Percentiles rank a stretch among this genome's conserved stretches.
Evolutionary conservation across 1,284 basidiomycete species (phyloP).

Genomic region (Butyriboletus regius): DNA sequence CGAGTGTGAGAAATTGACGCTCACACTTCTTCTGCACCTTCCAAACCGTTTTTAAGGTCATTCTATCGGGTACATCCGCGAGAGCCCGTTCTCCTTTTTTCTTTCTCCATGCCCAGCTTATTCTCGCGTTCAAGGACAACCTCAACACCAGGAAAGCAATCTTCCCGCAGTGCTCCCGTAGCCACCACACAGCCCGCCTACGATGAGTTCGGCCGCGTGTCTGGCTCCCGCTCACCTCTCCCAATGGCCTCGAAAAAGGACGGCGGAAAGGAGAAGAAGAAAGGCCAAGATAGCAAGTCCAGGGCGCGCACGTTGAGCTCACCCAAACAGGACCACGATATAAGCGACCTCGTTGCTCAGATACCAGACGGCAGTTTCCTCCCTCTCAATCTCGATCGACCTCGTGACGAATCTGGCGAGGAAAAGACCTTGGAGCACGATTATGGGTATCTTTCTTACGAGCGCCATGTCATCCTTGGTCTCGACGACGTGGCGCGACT

Average conservation of each 20-base stretch:
- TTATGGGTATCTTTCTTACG: conserved; percentile 68
- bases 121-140: conserved; percentile 51
- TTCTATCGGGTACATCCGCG: conserved; percentile 10
- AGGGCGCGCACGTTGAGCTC: conserved; percentile 37
- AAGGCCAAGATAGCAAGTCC: conserved; percentile 39
- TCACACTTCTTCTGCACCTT: conserved; percentile 7
- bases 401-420: conserved; percentile 33
- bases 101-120: conserved; percentile 47
- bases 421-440: conserved; percentile 38
- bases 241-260: conserved; percentile 24
- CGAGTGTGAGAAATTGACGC: conserved; percentile 23
- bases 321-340: conserved; percentile 29
- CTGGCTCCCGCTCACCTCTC: conserved; percentile 20
- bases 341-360: conserved; percentile 33
- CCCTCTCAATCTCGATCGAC: conserved; percentile 50
- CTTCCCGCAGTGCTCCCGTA: conserved; percentile 9
- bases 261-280: conserved; percentile 54
- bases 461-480: conserved; percentile 66
- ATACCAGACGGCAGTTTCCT: conserved; percentile 61
- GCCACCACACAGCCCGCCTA: conserved; percentile 18
- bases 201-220: conserved; percentile 65
- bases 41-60: conserved; percentile 14
- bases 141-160: conserved; percentile 42
- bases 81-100: conserved; percentile 1
- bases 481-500: conserved; percentile 67